phyloP scores from a whole-genome alignment of 1,139 yeast species.

The Casaregolazyma suthepensis region DNA sequence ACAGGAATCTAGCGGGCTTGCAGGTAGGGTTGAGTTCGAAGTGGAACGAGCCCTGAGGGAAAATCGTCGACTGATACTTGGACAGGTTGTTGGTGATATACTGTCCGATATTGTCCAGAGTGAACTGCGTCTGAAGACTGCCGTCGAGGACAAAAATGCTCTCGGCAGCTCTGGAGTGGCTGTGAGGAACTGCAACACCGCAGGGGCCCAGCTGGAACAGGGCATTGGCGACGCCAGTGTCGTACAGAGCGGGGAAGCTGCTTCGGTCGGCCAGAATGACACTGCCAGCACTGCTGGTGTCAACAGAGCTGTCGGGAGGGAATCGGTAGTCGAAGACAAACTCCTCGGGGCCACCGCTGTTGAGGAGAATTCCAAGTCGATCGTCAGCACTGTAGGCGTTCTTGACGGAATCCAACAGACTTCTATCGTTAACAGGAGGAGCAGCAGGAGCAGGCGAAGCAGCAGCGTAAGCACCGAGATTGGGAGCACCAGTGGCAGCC shows the following conservation, averaged over 20 bases:
- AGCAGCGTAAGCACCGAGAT: not conserved
- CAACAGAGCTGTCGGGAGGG: constrained; percentile 18
- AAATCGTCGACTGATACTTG: constrained; percentile 15
- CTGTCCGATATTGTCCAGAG: constrained; percentile 18
- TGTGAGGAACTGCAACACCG: constrained; percentile 22
- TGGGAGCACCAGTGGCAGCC: not conserved
- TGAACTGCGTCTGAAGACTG: constrained; percentile 17
- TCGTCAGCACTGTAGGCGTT: constrained; percentile 7
- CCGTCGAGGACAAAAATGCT: constrained; percentile 21
- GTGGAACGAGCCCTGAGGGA: constrained; percentile 22
- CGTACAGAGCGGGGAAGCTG: constrained; percentile 22
- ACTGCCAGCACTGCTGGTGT: constrained; percentile 17
- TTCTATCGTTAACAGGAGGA: not conserved
- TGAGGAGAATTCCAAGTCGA: constrained; percentile 15
- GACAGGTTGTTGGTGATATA: constrained; percentile 16
- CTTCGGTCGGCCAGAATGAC: constrained; percentile 19
- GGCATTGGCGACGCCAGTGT: constrained; percentile 19
- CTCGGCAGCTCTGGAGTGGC: constrained; percentile 23
- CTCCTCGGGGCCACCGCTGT: constrained; percentile 16
- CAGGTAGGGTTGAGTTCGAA: constrained; percentile 22
- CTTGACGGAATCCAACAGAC: constrained; percentile 1
- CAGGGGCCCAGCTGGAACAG: constrained; percentile 20
- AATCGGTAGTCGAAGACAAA: constrained; percentile 21
- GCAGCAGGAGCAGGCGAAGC: constrained; percentile 1
- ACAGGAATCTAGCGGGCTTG: constrained; percentile 14